Evolutionary conservation across 495 filamentous ascomycete species (phyloP), one percentile per base, ranked within the genome.

Genomic region (Podospora pseudopauciseta): DNA sequence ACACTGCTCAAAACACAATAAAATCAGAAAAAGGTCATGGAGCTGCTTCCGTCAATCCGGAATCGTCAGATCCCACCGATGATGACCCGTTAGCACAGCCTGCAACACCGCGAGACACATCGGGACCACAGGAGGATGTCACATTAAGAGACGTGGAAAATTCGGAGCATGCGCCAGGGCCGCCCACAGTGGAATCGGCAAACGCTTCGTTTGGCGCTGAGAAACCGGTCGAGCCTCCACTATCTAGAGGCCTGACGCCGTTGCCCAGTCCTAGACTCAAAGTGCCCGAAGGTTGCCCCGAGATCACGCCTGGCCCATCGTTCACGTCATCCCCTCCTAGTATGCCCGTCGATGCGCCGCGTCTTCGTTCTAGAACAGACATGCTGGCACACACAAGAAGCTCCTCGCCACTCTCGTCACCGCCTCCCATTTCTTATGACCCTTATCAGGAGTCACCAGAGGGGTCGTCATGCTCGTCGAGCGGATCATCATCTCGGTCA

Each of bases 331-430:
- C 68, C 20, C 78, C 74, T 5, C 76, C 78, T 19, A 76, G 63
- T 7, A 57, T 69, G 2, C 20, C 30, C 19, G 71, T 70, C 15
- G 67, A 64, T 44, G 44, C 70, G 15, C 63, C 65, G 5, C 68
- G 39, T 7, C 54, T 56, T 5, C 68, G 6, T 5, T 54, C 64
- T 1, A 28, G 63, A 20, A 49, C 63, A 2, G 56, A 69, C 18
- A 67, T 68, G 15, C 39, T 56, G 1, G 53, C 61, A 1, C 23
- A 70, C 11, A 63, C 74, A 6, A 70, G 70, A 34, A 74, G 73
- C 65, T 84, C 82, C 0, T 84, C 82, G 0, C 82, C 82, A 0
- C 72, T 84, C 27, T 83, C 82, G 1, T 83, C 82, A 1, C 82
- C 82, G 0, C 82, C 82, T 1, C 80, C 77, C 0, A 68, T 79